Percentiles rank a stretch among this genome's conserved stretches.
These are phyloP conservation scores for Quercus cerris DNA, from an alignment of 306 rosid species.

Conservation along the genomic window DNA sequence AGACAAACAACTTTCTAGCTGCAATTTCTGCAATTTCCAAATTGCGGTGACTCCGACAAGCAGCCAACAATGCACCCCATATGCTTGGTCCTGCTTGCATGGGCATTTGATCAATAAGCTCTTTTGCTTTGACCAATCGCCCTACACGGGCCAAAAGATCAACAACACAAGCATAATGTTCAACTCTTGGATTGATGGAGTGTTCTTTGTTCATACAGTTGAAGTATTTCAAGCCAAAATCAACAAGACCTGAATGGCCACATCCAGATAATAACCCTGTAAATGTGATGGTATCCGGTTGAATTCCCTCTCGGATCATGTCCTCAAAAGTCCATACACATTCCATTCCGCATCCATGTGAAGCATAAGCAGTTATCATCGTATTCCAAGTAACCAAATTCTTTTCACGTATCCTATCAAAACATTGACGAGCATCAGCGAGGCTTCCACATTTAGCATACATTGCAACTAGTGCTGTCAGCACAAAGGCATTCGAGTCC, in stretches of 20 bases:
- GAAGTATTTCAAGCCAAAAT: conserved; percentile 32
- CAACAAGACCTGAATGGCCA: conserved; percentile 37
- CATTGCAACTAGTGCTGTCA: conserved; percentile 26
- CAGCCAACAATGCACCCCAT: conserved; percentile 15
- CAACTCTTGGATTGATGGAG: conserved; percentile 25
- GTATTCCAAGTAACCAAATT: conserved; percentile 47
- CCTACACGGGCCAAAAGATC: conserved; percentile 51
- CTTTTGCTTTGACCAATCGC: conserved; percentile 29
- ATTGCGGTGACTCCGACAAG: not conserved
- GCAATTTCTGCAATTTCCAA: conserved; percentile 15
- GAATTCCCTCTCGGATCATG: conserved; percentile 25
- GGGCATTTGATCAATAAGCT: conserved; percentile 38
- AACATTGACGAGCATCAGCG: conserved; percentile 26
- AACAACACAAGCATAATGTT: conserved; percentile 49
- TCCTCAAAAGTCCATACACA: conserved; percentile 26
- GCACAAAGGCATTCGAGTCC: conserved; percentile 28
- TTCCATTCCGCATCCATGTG: conserved; percentile 42
- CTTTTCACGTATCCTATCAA: conserved; percentile 29
- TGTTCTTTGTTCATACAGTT: conserved; percentile 22
- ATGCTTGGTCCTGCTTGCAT: conserved; percentile 27
- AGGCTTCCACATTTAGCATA: conserved; percentile 42
- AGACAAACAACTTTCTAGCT: not conserved
- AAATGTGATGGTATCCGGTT: conserved; percentile 37
- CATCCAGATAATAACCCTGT: conserved; percentile 39
- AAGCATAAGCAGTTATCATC: conserved; percentile 40